A percentile compares a stretch with the other conserved stretches of the same genome.
phyloP scores from a whole-genome alignment of 2,329 filamentous ascomycete genomes.

The Aspergillus latus region DNA sequence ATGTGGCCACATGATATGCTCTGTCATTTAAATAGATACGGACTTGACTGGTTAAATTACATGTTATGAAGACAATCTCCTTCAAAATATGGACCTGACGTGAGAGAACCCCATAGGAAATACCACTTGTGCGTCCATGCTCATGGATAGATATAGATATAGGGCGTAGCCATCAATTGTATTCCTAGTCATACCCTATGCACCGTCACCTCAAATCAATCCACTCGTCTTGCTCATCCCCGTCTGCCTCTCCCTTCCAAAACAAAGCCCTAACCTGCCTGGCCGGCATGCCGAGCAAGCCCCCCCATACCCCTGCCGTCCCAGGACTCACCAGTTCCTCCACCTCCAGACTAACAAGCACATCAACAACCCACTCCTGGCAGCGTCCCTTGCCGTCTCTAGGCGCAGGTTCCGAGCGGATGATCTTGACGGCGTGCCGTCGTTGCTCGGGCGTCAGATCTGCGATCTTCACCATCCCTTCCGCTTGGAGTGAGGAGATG shows the following conservation, averaged over 20 bases:
- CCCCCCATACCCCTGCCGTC: constrained; percentile 28
- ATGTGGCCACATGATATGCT: too few species aligned
- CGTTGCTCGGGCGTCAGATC: constrained; percentile 21
- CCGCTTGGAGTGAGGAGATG: constrained; percentile 23
- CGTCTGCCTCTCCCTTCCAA: background rate
- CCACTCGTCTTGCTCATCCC: too few species aligned
- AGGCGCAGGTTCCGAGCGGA: constrained; percentile 22
- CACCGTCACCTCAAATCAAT: too few species aligned
- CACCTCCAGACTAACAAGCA: constrained; percentile 26
- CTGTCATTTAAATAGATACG: too few species aligned
- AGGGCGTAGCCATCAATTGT: too few species aligned
- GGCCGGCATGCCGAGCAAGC: constrained; percentile 21
- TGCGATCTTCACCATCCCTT: constrained; percentile 24
- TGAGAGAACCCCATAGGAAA: too few species aligned
- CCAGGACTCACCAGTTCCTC: constrained; percentile 27
- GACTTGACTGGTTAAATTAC: too few species aligned
- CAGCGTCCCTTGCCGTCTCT: constrained; percentile 22
- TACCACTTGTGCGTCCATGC: too few species aligned
- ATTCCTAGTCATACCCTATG: too few species aligned
- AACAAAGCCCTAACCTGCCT: background rate
- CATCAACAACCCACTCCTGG: constrained; percentile 29
- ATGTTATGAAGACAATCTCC: too few species aligned
- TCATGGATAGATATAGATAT: too few species aligned
- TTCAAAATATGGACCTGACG: too few species aligned
- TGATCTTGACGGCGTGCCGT: constrained; percentile 20